These are phyloP conservation scores for Clitoria ternatea DNA, from an alignment of 306 rosid species.

Conservation along the genomic window DNA sequence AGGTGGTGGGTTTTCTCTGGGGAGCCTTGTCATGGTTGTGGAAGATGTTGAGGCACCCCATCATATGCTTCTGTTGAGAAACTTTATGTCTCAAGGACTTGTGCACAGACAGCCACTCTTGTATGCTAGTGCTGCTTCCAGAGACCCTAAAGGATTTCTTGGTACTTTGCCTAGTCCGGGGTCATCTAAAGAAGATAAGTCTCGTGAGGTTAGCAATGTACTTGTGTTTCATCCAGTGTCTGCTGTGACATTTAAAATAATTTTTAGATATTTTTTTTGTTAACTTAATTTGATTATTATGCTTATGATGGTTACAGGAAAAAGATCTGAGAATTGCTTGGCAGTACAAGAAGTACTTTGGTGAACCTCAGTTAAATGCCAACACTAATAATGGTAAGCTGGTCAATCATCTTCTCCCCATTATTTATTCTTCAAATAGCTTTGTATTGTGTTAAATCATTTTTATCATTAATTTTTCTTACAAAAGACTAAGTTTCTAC, in stretches of 20 bases:
- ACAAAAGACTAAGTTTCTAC: no score
- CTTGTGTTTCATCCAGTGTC: slow-evolving; percentile 10
- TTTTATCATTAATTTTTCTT: neutral
- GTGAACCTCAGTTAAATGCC: slow-evolving; percentile 53
- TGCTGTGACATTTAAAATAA: neutral
- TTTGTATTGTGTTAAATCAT: neutral
- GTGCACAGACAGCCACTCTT: slow-evolving; percentile 78
- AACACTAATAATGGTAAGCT: slow-evolving; percentile 45
- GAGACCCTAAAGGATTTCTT: slow-evolving; percentile 73
- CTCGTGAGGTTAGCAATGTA: slow-evolving; percentile 53
- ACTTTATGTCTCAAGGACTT: slow-evolving; percentile 91
- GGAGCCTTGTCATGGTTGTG: slow-evolving; percentile 86
- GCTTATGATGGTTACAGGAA: slow-evolving; percentile 46
- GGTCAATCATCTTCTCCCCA: neutral
- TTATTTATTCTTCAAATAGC: neutral
- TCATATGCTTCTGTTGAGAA: slow-evolving; percentile 93
- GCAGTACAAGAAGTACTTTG: slow-evolving; percentile 89
- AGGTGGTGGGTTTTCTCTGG: slow-evolving; percentile 82
- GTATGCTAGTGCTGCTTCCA: slow-evolving; percentile 80
- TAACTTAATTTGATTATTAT: slow-evolving; percentile 2
- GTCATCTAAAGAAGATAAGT: slow-evolving; percentile 53
- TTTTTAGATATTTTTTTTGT: slow-evolving; percentile 6
- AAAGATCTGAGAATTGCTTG: slow-evolving; percentile 85
- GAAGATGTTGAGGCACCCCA: slow-evolving; percentile 97
- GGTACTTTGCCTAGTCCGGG: slow-evolving; percentile 83